These are phyloP conservation scores for Neofusicoccum cordaticola DNA, from an alignment of 2,329 filamentous ascomycete species.

Conservation along the genomic window DNA sequence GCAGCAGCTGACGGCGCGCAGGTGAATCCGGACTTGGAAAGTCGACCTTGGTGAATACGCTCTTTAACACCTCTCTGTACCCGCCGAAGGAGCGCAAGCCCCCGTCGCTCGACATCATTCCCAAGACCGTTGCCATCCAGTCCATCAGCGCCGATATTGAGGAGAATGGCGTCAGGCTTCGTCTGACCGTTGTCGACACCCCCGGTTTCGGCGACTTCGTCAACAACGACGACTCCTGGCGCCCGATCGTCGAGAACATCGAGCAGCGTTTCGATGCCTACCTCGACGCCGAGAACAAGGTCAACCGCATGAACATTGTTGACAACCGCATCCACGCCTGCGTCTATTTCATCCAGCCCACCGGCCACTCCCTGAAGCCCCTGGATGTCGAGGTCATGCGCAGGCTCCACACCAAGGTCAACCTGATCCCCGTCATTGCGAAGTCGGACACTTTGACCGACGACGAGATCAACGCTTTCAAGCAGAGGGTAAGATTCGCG, in stretches of 20 bases:
- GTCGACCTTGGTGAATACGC: conserved; percentile 97
- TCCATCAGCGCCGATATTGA: conserved; percentile 69
- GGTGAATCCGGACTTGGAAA: conserved; percentile 99
- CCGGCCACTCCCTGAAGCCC: conserved; percentile 96
- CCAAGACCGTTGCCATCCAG: conserved; percentile 67
- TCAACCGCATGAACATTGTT: conserved; percentile 99
- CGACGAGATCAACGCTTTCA: conserved; percentile 91
- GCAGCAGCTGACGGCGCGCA: conserved; percentile 37
- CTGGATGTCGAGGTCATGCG: conserved; percentile 99
- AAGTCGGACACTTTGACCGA: conserved; percentile 98
- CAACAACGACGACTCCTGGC: conserved; percentile 99
- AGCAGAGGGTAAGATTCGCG: conserved; percentile 77
- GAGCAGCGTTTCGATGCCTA: conserved; percentile 99
- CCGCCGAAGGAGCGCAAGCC: conserved; percentile 98
- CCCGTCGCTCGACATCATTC: conserved; percentile 94
- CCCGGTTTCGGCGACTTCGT: conserved; percentile 99
- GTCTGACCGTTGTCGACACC: conserved; percentile 94
- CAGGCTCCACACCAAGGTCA: conserved; percentile 99
- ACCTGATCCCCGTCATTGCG: conserved; percentile 97
- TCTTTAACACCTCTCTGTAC: conserved; percentile 99
- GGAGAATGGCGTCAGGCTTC: conserved; percentile 94
- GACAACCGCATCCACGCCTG: conserved; percentile 99
- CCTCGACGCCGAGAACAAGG: conserved; percentile 99
- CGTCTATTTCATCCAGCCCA: conserved; percentile 99
- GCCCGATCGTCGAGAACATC: conserved; percentile 98